These are phyloP conservation scores for Penicillium tannophilum DNA, from an alignment of 495 filamentous ascomycete species.

Conservation along the genomic window DNA sequence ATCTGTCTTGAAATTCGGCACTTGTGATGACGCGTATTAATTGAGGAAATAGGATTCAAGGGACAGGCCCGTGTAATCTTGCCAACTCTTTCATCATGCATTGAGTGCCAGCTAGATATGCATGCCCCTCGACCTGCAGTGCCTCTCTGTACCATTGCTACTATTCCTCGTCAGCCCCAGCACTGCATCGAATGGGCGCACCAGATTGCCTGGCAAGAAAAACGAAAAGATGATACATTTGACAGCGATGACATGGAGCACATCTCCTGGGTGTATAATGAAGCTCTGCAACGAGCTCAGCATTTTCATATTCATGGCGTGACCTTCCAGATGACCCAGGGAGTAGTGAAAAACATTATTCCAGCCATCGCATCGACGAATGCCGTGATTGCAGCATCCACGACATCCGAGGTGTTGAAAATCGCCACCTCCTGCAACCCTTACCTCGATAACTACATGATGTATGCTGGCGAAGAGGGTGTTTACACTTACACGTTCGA, in stretches of 20 bases:
- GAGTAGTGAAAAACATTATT: constrained; percentile 99
- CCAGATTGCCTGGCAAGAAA: constrained; percentile 74
- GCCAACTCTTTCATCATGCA: constrained; percentile 89
- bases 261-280: constrained; percentile 94
- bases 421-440: constrained; percentile 82
- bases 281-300: constrained; percentile 73
- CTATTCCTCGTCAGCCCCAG: constrained; percentile 94
- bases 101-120: constrained; percentile 98
- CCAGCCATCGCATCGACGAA: constrained; percentile 98
- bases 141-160: constrained; percentile 94
- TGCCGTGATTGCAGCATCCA: constrained; percentile 90
- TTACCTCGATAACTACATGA: constrained; percentile 94
- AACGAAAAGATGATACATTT: constrained; percentile 62
- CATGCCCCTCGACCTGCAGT: constrained; percentile 92
- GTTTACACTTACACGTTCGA: constrained; percentile 97
- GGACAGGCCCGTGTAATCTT: constrained; percentile 93
- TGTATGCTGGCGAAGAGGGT: constrained; percentile 94
- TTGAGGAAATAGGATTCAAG: constrained; percentile 71
- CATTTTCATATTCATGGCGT: constrained; percentile 93
- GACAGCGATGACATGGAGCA: constrained; percentile 98
- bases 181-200: constrained; percentile 99
- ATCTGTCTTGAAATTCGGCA: background rate
- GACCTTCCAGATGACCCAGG: constrained; percentile 95
- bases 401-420: constrained; percentile 97
- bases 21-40: constrained; percentile 19